Conservation (phyloP, 768 basidiomycete species). For the Hericium rajendrae region DNA sequence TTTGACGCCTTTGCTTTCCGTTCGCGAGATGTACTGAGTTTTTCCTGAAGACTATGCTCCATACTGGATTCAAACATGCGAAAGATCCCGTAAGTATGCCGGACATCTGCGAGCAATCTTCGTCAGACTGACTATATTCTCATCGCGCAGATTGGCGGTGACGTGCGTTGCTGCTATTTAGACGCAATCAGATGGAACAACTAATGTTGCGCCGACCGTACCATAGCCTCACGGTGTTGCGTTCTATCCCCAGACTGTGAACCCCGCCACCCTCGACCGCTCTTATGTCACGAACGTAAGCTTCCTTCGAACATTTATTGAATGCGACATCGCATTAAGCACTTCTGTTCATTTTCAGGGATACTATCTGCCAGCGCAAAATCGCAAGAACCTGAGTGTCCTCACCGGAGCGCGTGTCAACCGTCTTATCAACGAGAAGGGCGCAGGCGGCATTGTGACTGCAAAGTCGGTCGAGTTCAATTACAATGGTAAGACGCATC, state of each 20-base stretch:
- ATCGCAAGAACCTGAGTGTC: neutral
- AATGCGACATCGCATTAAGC: too few relatives aligned
- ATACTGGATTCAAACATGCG: neutral
- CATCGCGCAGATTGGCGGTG: neutral
- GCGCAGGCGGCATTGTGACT: neutral
- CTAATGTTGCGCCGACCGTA: neutral
- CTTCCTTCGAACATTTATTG: neutral
- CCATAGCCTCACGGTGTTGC: neutral
- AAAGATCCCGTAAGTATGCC: neutral
- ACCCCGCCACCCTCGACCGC: neutral
- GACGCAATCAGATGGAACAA: neutral
- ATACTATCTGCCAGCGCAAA: neutral
- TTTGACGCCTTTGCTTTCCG: neutral
- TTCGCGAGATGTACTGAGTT: neutral
- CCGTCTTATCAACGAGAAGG: neutral
- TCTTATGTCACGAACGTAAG: neutral
- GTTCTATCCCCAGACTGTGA: neutral
- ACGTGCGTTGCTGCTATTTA: neutral
- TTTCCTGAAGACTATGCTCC: neutral
- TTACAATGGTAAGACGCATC: slow-evolving; percentile 2
- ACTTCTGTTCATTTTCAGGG: neutral
- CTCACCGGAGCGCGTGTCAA: neutral
- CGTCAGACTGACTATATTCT: neutral
- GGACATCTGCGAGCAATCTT: neutral
- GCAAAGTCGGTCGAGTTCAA: slow-evolving; percentile 8